phyloP scores from a whole-genome alignment of 306 rosid genomes.

The Cucurbita ficifolia region DNA sequence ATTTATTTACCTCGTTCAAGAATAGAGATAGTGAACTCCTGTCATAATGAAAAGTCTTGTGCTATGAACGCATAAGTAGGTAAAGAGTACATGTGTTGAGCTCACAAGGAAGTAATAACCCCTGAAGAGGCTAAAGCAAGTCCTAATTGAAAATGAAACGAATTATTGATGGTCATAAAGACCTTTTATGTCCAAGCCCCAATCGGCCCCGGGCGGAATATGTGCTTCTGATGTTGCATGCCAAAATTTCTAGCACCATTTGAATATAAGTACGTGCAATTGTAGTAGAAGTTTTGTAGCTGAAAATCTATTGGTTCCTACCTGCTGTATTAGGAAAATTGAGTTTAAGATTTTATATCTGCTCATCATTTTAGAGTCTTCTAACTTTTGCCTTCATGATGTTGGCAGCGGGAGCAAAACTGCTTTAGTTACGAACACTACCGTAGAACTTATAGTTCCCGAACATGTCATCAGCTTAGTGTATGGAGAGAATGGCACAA shows the following conservation, averaged over 20 bases:
- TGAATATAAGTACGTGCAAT: not conserved
- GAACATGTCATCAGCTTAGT: constrained; percentile 67
- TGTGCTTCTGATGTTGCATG: not conserved
- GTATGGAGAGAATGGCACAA: constrained; percentile 83
- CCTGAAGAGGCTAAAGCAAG: too few relatives aligned
- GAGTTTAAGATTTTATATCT: not conserved
- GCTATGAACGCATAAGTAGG: too few relatives aligned
- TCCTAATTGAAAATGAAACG: too few relatives aligned
- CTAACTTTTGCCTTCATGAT: constrained; percentile 2
- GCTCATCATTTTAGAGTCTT: not conserved
- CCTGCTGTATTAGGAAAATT: not conserved
- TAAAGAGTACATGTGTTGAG: too few relatives aligned
- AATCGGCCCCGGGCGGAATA: too few relatives aligned
- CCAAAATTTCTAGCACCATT: not conserved
- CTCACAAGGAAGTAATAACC: too few relatives aligned
- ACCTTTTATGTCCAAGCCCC: too few relatives aligned
- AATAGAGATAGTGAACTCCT: too few relatives aligned
- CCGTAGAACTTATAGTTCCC: constrained; percentile 84
- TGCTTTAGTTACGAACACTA: constrained; percentile 85
- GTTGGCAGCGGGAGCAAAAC: constrained; percentile 69
- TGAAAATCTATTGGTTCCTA: not conserved
- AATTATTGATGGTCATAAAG: too few relatives aligned
- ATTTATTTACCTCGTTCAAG: too few relatives aligned
- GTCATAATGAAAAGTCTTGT: too few relatives aligned
- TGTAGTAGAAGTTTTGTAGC: not conserved